Evolutionary conservation across 1,284 basidiomycete genomes (phyloP), one percentile per base, ranked within the genome.

Genomic region (Caloboletus inedulis): DNA sequence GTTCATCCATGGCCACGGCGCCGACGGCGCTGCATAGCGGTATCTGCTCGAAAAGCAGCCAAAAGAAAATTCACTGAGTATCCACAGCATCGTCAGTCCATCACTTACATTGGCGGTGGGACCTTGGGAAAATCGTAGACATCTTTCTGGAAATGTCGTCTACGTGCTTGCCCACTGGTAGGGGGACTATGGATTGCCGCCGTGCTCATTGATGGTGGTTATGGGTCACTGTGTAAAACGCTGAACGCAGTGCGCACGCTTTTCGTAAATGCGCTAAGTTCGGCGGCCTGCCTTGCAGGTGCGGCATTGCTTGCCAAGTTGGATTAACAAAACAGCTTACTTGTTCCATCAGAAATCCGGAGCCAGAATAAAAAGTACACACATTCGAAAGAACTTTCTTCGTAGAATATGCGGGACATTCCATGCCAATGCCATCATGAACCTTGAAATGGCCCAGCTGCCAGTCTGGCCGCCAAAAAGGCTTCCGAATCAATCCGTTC

Each of bases 1-100:
- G 33, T 62, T 42, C 55, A 68, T 62, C 69, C 69, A 72, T 10
- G 71, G 71, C 71, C 69, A 71, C 21, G 69, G 71, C 1, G 61
- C 64, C 3, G 69, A 72, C n/a, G 69, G 69, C 10, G 56, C 52
- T 12, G 70, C 66, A 40, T 72, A 62, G 31, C 71, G 65, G 39
- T 70, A 65, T 50, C 66, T 68, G 36, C 14, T 34, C 47, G 23
- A 40, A 44, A 25, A 37, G 40, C 3, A 49, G 7, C 7, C n/a
- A n/a, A 23, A 34, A 21, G 6, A 43, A 40, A 23, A 43, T 5
- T 4, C 4, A 21, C 19, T 57, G 29, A 57, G 43, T 18, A 19
- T 30, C 19, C 25, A 31, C 23, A 23, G 36, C 30, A 7, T 27
- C 16, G 21, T 19, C 14, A 37, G n/a, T 34, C 21, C 18, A 12